phyloP scores from a whole-genome alignment of 352 stramenopile genomes.

The Nannochloropsis limnetica region DNA sequence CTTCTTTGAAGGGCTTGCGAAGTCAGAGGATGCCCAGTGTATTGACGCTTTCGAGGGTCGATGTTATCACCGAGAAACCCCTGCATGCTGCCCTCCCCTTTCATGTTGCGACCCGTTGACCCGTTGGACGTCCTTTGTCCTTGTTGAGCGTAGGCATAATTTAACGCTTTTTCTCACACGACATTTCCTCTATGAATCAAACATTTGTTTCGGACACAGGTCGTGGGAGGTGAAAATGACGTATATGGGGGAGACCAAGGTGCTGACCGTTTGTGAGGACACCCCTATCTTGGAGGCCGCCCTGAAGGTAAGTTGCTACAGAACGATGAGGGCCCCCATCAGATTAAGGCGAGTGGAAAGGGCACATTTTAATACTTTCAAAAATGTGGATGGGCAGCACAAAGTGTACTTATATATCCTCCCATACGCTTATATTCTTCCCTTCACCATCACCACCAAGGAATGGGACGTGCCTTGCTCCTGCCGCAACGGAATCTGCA shows the following conservation, averaged over 20 bases:
- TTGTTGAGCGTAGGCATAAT: too few relatives aligned
- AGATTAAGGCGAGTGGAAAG: background rate
- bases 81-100: background rate
- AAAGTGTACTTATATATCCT: background rate
- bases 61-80: too few relatives aligned
- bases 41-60: background rate
- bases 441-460: background rate
- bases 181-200: background rate
- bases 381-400: background rate
- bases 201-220: background rate
- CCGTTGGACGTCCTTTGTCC: background rate
- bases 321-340: background rate
- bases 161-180: background rate
- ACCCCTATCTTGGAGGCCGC: conserved; percentile 52
- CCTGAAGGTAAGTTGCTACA: conserved; percentile 46
- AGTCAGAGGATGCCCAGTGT: background rate
- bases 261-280: conserved; percentile 51
- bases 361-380: background rate
- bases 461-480: conserved; percentile 46
- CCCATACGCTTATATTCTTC: background rate
- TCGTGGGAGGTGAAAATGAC: conserved; percentile 39
- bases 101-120: background rate
- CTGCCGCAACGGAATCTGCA: conserved; percentile 55
- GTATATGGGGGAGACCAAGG: conserved; percentile 52
- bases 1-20: background rate